These are phyloP conservation scores for Calonectria leucothoes DNA, from an alignment of 2,329 filamentous ascomycete species.

Conservation along the genomic window DNA sequence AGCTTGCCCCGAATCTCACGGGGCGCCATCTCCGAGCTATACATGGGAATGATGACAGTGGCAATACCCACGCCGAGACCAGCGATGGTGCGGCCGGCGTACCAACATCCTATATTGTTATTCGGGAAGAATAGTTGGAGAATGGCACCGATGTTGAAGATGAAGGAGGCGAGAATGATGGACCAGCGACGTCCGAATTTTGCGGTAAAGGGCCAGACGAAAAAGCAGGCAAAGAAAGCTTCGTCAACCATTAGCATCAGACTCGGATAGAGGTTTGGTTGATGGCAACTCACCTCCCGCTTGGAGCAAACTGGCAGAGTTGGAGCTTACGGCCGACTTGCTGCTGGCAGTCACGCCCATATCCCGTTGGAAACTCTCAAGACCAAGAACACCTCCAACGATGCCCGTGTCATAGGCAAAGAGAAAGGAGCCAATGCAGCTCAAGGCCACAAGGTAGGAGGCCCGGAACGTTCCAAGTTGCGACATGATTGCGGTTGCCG, in stretches of 20 bases:
- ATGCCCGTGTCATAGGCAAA: conserved; percentile 57
- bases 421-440: conserved; percentile 53
- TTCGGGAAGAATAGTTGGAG: conserved; percentile 52
- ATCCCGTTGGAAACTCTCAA: conserved; percentile 52
- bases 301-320: conserved; percentile 55
- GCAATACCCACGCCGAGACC: conserved; percentile 52
- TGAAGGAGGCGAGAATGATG: conserved; percentile 50
- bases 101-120: conserved; percentile 50
- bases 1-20: conserved; percentile 57
- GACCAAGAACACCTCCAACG: conserved; percentile 54
- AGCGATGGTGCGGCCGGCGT: conserved; percentile 51
- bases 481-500: conserved; percentile 29
- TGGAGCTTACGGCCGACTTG: conserved; percentile 49
- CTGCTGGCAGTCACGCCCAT: conserved; percentile 47
- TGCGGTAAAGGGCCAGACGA: conserved; percentile 56
- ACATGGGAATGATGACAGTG: conserved; percentile 59
- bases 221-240: conserved; percentile 58
- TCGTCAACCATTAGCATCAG: neutral
- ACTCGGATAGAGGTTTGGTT: neutral
- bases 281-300: conserved; percentile 48
- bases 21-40: conserved; percentile 58
- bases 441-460: conserved; percentile 50
- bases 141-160: conserved; percentile 58
- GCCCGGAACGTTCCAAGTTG: conserved; percentile 51
- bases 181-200: conserved; percentile 54